These are phyloP conservation scores for Moesziomyces antarcticus DNA, from an alignment of 1,284 basidiomycete genomes.

Conservation along the genomic window DNA sequence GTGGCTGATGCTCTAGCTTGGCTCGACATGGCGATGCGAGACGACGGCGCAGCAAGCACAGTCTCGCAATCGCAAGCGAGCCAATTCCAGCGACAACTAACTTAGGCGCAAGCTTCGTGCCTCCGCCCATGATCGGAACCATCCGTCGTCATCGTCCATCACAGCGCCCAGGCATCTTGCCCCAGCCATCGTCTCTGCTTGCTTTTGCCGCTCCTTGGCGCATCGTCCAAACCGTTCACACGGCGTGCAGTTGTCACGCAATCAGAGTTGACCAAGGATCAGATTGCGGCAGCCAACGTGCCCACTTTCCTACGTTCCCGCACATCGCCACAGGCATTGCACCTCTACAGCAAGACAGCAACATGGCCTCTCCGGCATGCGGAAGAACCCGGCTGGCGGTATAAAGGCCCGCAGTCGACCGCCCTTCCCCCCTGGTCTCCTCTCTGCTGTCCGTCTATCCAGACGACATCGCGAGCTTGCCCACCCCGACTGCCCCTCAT, in stretches of 20 bases:
- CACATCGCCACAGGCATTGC: too few relatives aligned
- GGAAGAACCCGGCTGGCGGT: neutral
- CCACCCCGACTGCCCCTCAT: neutral
- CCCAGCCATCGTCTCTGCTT: neutral
- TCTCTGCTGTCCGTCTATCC: neutral
- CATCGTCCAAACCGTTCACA: neutral
- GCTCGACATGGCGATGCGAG: slow-evolving; percentile 10
- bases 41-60: slow-evolving; percentile 1
- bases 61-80: neutral
- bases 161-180: neutral
- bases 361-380: neutral
- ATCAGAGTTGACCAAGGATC: neutral
- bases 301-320: neutral
- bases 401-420: neutral
- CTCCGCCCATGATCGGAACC: slow-evolving; percentile 4
- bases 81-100: neutral
- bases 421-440: neutral
- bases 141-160: slow-evolving; percentile 2
- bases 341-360: neutral
- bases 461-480: neutral
- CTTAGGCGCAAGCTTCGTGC: slow-evolving; percentile 7
- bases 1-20: neutral
- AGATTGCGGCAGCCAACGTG: neutral
- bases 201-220: neutral
- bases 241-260: neutral